A percentile compares a stretch with the other conserved stretches of the same genome.
phyloP scores from a whole-genome alignment of 805 yeast species.

The Candida saitoana region DNA sequence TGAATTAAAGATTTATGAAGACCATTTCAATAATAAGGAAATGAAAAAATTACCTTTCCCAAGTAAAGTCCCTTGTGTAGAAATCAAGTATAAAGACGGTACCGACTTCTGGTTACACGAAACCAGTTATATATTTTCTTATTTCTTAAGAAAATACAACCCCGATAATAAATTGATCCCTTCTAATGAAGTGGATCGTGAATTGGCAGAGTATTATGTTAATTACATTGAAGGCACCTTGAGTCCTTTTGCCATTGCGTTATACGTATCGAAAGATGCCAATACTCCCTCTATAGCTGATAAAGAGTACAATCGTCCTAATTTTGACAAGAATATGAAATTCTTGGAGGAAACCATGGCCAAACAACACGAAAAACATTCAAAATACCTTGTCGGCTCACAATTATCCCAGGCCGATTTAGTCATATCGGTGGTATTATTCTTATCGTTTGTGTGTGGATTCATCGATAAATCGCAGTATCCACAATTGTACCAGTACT shows the following conservation, averaged over 20 bases:
- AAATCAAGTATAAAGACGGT: constrained; percentile 20
- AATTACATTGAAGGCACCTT: constrained; percentile 59
- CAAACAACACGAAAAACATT: constrained; percentile 19
- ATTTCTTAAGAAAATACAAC: constrained; percentile 49
- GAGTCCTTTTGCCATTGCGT: constrained; percentile 41
- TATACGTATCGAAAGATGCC: constrained; percentile 13
- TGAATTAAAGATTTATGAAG: constrained; percentile 24
- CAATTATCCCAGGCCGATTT: constrained; percentile 35
- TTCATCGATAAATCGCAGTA: not conserved
- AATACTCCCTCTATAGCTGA: constrained; percentile 6
- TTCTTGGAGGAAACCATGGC: constrained; percentile 27
- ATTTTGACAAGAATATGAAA: constrained; percentile 18
- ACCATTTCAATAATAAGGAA: constrained; percentile 17
- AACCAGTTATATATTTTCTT: constrained; percentile 53
- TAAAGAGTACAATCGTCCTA: constrained; percentile 21
- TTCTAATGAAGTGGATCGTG: constrained; percentile 34
- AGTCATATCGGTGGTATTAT: constrained; percentile 16
- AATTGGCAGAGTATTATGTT: constrained; percentile 45
- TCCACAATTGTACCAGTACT: not conserved
- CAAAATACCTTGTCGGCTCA: constrained; percentile 34
- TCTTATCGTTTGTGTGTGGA: not conserved
- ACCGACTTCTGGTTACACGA: constrained; percentile 40
- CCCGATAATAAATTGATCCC: constrained; percentile 33
- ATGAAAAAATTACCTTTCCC: constrained; percentile 26
- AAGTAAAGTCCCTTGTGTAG: constrained; percentile 31